Conservation (phyloP, 768 basidiomycete species). For the Podaxis sp. region DNA sequence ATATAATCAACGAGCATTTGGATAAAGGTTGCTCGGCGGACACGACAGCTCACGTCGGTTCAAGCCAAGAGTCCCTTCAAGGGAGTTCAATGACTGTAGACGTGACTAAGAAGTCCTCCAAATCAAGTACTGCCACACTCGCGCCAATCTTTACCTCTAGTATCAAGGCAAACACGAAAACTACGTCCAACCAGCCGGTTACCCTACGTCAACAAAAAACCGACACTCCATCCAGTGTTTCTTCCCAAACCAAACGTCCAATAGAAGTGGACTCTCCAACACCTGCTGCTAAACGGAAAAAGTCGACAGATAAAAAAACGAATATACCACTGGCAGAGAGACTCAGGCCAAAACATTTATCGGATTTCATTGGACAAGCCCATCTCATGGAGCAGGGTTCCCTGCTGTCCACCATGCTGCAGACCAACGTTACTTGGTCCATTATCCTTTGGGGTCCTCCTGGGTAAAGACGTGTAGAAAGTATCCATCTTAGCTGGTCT, state of each 20-base stretch:
- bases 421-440: conserved; percentile 54
- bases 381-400: conserved; percentile 61
- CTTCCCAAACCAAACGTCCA: conserved; percentile 19
- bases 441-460: conserved; percentile 78
- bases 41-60: conserved; percentile 5
- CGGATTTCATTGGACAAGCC: conserved; percentile 72
- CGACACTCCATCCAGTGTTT: conserved; percentile 5
- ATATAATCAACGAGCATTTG: conserved; percentile 50
- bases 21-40: conserved; percentile 42
- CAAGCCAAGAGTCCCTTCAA: conserved; percentile 7
- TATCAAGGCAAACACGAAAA: conserved; percentile 15
- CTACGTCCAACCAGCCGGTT: conserved; percentile 1
- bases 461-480: conserved; percentile 40
- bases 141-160: conserved; percentile 43
- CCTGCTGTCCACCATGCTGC: conserved; percentile 52
- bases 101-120: conserved; percentile 10
- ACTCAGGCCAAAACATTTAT: conserved; percentile 61
- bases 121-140: conserved; percentile 19
- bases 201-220: background rate
- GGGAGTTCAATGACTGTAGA: background rate
- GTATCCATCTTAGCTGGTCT: background rate
- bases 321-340: conserved; percentile 69
- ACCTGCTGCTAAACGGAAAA: conserved; percentile 21
- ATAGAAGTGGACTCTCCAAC: conserved; percentile 18
- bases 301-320: conserved; percentile 16